A percentile compares a stretch with the other conserved stretches of the same genome.
phyloP scores from a whole-genome alignment of 768 basidiomycete genomes.

The Podaxis sp. region DNA sequence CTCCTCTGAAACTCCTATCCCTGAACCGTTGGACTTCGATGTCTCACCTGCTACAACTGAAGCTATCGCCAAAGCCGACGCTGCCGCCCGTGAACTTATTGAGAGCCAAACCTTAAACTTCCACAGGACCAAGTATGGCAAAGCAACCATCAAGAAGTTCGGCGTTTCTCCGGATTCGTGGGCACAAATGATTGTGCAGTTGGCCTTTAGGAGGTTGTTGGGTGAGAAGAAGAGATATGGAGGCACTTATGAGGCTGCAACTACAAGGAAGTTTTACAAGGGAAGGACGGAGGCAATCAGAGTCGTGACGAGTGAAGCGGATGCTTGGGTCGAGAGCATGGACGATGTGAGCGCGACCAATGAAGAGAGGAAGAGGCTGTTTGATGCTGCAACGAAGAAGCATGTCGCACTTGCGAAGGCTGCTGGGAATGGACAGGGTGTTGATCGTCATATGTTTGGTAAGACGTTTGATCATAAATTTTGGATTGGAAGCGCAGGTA shows the following conservation, averaged over 20 bases:
- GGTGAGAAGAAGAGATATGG: slow-evolving; percentile 54
- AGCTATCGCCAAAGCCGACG: slow-evolving; percentile 58
- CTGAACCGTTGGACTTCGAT: slow-evolving; percentile 63
- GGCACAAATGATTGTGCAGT: slow-evolving; percentile 90
- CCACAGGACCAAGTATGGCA: slow-evolving; percentile 75
- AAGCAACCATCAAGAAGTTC: slow-evolving; percentile 80
- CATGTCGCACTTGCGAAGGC: slow-evolving; percentile 66
- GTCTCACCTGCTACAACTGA: slow-evolving; percentile 42
- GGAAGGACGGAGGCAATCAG: slow-evolving; percentile 95
- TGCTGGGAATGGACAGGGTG: slow-evolving; percentile 67
- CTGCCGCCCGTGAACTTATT: slow-evolving; percentile 54
- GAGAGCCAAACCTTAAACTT: slow-evolving; percentile 63
- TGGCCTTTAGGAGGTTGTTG: slow-evolving; percentile 79
- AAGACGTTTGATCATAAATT: slow-evolving; percentile 17
- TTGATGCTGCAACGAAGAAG: slow-evolving; percentile 58
- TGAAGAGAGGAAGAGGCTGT: slow-evolving; percentile 49
- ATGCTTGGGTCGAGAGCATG: slow-evolving; percentile 78
- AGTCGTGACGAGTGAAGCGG: slow-evolving; percentile 73
- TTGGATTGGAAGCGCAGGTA: no score
- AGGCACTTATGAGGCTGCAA: slow-evolving; percentile 92
- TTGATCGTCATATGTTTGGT: slow-evolving; percentile 91
- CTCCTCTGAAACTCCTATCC: slow-evolving; percentile 25
- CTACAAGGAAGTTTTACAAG: slow-evolving; percentile 84
- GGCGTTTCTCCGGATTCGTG: slow-evolving; percentile 93
- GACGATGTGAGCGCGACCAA: slow-evolving; percentile 41